A percentile compares a stretch with the other conserved stretches of the same genome.
phyloP scores from a whole-genome alignment of 495 filamentous ascomycete species.

The Collariella sp. region DNA sequence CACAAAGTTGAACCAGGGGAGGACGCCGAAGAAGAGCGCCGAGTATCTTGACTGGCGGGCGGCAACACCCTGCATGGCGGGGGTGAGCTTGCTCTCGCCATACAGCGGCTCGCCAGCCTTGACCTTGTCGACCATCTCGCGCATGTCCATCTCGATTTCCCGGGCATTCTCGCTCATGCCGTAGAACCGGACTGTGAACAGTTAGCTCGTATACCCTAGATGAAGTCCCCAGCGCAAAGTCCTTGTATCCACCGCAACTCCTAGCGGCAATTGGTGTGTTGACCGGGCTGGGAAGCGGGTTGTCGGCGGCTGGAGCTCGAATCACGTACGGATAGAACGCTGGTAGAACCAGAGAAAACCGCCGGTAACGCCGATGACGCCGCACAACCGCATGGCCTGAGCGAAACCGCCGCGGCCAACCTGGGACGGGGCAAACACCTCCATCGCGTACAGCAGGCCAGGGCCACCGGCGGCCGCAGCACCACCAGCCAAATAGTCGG shows the following conservation, averaged over 20 bases:
- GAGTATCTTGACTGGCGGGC: conserved; percentile 87
- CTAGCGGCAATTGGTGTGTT: neutral
- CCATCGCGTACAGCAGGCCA: conserved; percentile 63
- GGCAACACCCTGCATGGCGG: conserved; percentile 90
- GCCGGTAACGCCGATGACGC: conserved; percentile 59
- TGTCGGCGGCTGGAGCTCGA: neutral
- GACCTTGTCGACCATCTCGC: conserved; percentile 92
- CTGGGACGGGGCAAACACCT: conserved; percentile 71
- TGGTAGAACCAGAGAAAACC: conserved; percentile 76
- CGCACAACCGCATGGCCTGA: conserved; percentile 68
- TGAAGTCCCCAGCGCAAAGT: too few relatives aligned
- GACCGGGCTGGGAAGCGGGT: neutral
- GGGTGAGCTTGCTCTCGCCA: conserved; percentile 63
- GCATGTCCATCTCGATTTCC: conserved; percentile 93
- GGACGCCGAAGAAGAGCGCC: conserved; percentile 65
- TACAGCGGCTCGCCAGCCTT: conserved; percentile 90
- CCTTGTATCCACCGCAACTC: neutral
- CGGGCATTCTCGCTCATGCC: conserved; percentile 84
- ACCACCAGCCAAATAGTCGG: conserved; percentile 67
- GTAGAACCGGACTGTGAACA: conserved; percentile 70
- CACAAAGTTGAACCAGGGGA: conserved; percentile 97
- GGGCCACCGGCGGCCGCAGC: conserved; percentile 60
- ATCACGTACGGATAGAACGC: conserved; percentile 49
- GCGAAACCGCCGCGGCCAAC: conserved; percentile 73
- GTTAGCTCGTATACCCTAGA: too few relatives aligned